Evolutionary conservation across 2,329 filamentous ascomycete species (phyloP).

Genomic region (Biscogniauxia mediterranea): DNA sequence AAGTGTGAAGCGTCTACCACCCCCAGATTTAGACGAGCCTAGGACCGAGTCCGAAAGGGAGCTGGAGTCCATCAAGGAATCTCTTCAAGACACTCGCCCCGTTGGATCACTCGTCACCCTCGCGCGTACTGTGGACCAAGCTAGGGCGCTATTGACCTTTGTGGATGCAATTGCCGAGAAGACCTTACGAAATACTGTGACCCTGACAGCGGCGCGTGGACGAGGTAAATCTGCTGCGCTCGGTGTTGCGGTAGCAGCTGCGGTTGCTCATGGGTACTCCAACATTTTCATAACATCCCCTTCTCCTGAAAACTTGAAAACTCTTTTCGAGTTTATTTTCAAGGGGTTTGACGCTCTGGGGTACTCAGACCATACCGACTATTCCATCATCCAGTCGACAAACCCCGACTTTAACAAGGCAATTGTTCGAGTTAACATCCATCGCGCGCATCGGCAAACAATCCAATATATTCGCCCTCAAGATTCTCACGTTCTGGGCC

Average conservation of each 20-base stretch:
- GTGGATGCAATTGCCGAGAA: slow-evolving; percentile 96
- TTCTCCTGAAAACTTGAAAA: slow-evolving; percentile 97
- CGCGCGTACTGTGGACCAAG: slow-evolving; percentile 90
- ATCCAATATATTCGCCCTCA: slow-evolving; percentile 98
- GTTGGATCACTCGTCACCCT: slow-evolving; percentile 81
- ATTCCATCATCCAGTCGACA: slow-evolving; percentile 96
- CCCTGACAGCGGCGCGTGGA: slow-evolving; percentile 88
- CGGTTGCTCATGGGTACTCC: slow-evolving; percentile 93
- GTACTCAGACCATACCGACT: slow-evolving; percentile 93
- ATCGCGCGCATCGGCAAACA: slow-evolving; percentile 91
- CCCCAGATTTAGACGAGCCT: slow-evolving; percentile 70
- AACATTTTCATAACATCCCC: slow-evolving; percentile 99
- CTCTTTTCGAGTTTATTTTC: slow-evolving; percentile 96
- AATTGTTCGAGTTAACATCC: slow-evolving; percentile 93
- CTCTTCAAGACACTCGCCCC: slow-evolving; percentile 78
- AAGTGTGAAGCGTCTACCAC: slow-evolving; percentile 78
- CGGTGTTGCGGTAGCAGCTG: slow-evolving; percentile 90
- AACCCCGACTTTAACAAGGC: slow-evolving; percentile 99
- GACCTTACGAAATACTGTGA: slow-evolving; percentile 88
- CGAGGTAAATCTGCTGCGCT: slow-evolving; percentile 96
- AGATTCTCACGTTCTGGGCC: slow-evolving; percentile 90
- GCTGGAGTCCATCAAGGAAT: slow-evolving; percentile 83
- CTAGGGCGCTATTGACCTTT: slow-evolving; percentile 94
- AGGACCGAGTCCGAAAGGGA: slow-evolving; percentile 71
- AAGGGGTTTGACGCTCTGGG: slow-evolving; percentile 94